Conservation (phyloP, 2,329 filamentous ascomycete species). For the Leptographium lundbergii region DNA sequence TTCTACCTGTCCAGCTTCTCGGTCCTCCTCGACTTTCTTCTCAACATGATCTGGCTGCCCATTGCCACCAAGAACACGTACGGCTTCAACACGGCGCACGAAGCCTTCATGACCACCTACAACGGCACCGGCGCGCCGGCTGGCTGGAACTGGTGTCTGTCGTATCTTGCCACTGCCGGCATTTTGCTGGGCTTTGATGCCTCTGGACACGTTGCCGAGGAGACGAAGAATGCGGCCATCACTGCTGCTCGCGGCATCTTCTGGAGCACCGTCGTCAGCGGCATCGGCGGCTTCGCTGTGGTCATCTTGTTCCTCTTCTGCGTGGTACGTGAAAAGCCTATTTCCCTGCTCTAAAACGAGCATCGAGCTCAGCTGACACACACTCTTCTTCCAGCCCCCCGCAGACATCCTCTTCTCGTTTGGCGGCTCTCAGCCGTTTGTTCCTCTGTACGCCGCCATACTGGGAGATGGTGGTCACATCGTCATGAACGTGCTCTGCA, state of each 20-base stretch:
- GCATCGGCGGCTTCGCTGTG: conserved; percentile 6
- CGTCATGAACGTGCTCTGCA: conserved; percentile 8
- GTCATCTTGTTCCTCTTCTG: conserved; percentile 9
- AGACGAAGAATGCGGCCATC: conserved; percentile 8
- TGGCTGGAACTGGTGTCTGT: conserved; percentile 10
- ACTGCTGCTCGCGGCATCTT: conserved; percentile 8
- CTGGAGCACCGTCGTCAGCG: conserved; percentile 8
- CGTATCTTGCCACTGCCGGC: conserved; percentile 8
- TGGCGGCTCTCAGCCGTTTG: conserved; percentile 9
- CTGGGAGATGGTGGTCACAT: conserved; percentile 8
- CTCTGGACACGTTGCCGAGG: conserved; percentile 10
- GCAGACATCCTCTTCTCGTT: conserved; percentile 5
- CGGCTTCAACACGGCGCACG: conserved; percentile 8
- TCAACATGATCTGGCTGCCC: conserved; percentile 10
- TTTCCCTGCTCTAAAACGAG: background rate
- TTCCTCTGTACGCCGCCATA: conserved; percentile 8
- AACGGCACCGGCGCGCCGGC: conserved; percentile 8
- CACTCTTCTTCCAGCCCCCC: background rate
- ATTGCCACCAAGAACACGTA: conserved; percentile 4
- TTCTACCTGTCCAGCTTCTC: conserved; percentile 5
- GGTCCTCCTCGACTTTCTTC: conserved; percentile 8
- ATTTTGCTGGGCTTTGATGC: conserved; percentile 10
- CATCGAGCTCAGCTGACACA: background rate
- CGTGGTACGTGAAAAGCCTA: background rate
- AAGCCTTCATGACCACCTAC: conserved; percentile 10